These are phyloP conservation scores for Sporodiniella umbellata DNA, from an alignment of 371 early-diverging fungal genomes.

Conservation along the genomic window DNA sequence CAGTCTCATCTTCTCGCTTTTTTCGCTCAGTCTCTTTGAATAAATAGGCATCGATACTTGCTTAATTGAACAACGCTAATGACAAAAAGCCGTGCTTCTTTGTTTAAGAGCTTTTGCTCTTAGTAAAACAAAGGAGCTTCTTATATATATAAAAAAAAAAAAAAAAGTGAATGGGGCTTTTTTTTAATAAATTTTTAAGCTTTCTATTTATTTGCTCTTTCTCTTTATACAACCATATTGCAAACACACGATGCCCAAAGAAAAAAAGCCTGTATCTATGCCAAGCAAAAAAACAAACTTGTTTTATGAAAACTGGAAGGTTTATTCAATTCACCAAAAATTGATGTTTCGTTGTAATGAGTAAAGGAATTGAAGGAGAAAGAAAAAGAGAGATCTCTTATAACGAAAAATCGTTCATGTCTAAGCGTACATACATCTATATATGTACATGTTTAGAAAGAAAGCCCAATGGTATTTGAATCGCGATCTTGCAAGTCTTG, in stretches of 20 bases:
- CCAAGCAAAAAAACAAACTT: conserved; percentile 28
- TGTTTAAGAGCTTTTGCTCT: too few relatives aligned
- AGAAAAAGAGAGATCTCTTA: too few relatives aligned
- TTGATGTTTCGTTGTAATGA: conserved; percentile 50
- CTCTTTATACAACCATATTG: not conserved
- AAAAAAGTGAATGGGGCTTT: not conserved
- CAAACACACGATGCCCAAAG: conserved; percentile 8
- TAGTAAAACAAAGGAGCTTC: too few relatives aligned
- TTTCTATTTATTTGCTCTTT: not conserved
- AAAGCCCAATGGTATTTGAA: conserved; percentile 54
- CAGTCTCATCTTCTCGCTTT: not conserved
- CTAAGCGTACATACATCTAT: not conserved
- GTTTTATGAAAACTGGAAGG: conserved; percentile 50
- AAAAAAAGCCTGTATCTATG: conserved; percentile 25
- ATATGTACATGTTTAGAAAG: conserved; percentile 25
- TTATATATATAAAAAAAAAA: not conserved
- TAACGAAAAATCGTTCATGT: too few relatives aligned
- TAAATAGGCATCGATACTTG: too few relatives aligned
- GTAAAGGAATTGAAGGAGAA: conserved; percentile 12
- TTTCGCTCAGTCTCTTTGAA: too few relatives aligned
- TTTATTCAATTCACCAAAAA: conserved; percentile 38
- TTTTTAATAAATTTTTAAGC: not conserved
- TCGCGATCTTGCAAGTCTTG: conserved; percentile 32
- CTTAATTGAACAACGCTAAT: too few relatives aligned
- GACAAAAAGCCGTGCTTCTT: too few relatives aligned